Percentiles rank a stretch among this genome's conserved stretches.
Conservation (phyloP, 495 filamentous ascomycete genomes). For the Aspergillus carlsbadensis region DNA sequence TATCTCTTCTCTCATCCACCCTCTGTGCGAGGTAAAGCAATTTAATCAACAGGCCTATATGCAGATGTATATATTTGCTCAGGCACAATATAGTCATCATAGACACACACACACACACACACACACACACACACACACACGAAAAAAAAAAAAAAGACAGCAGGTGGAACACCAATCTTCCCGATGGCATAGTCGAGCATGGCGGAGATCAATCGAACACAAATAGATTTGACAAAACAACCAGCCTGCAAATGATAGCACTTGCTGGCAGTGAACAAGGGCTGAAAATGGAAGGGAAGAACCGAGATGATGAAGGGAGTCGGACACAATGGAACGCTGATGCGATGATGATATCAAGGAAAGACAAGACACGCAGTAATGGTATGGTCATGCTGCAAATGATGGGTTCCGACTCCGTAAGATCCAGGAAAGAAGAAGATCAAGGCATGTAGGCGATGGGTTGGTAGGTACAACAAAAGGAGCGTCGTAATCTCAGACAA, state of each 20-base stretch:
- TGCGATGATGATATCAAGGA: slow-evolving; percentile 16
- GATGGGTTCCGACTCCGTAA: slow-evolving; percentile 22
- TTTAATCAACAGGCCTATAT: slow-evolving; percentile 6
- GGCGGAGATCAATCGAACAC: not conserved
- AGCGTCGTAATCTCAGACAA: slow-evolving; percentile 29
- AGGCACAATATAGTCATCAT: not conserved
- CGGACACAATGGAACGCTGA: slow-evolving; percentile 9
- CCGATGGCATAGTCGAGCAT: not conserved
- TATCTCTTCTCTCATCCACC: no score
- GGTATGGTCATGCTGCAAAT: slow-evolving; percentile 19
- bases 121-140: no score
- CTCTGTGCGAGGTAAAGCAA: not conserved
- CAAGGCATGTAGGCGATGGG: slow-evolving; percentile 5
- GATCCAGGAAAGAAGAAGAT: slow-evolving; percentile 17
- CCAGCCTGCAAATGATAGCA: not conserved
- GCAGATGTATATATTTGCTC: slow-evolving; percentile 3
- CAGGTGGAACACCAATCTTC: not conserved
- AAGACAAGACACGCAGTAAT: not conserved
- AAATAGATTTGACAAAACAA: no score
- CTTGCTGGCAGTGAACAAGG: not conserved
- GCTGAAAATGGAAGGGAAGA: slow-evolving; percentile 9
- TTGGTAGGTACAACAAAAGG: slow-evolving; percentile 22
- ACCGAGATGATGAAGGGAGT: slow-evolving; percentile 14
- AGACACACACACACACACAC: no score
- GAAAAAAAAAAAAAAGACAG: not conserved